phyloP scores from a whole-genome alignment of 345 rosid species.

The Eucalyptus curtisii region DNA sequence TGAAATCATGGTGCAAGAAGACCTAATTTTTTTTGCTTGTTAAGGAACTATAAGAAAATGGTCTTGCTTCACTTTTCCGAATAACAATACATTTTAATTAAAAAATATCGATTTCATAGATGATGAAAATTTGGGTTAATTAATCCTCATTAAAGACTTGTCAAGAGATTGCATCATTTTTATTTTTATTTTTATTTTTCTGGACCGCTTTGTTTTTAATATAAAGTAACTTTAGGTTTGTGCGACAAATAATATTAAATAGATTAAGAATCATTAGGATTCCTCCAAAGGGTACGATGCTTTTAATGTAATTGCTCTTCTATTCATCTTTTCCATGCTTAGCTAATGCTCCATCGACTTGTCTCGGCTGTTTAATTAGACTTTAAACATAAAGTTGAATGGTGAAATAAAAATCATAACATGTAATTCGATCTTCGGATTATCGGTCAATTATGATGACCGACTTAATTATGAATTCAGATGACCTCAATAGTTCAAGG shows the following conservation, averaged over 20 bases:
- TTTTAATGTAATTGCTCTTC: neutral
- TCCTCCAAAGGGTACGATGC: neutral
- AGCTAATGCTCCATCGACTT: neutral
- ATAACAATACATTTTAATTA: neutral
- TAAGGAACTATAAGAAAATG: neutral
- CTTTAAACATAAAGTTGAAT: neutral
- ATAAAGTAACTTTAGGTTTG: neutral
- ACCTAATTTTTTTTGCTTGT: neutral
- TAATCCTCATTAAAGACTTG: neutral
- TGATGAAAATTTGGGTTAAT: neutral
- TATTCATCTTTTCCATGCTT: neutral
- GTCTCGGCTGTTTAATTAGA: fast-evolving
- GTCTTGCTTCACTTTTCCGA: neutral
- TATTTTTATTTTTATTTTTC: neutral
- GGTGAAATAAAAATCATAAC: neutral
- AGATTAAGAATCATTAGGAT: neutral
- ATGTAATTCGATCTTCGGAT: fast-evolving
- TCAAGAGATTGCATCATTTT: neutral
- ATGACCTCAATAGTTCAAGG: neutral
- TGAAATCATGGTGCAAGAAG: neutral
- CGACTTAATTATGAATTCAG: neutral
- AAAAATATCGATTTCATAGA: neutral
- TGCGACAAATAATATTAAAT: neutral
- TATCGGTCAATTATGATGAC: neutral
- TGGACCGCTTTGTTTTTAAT: neutral